These are phyloP conservation scores for Penicillium malachiteum DNA, from an alignment of 495 filamentous ascomycete genomes.

Conservation along the genomic window DNA sequence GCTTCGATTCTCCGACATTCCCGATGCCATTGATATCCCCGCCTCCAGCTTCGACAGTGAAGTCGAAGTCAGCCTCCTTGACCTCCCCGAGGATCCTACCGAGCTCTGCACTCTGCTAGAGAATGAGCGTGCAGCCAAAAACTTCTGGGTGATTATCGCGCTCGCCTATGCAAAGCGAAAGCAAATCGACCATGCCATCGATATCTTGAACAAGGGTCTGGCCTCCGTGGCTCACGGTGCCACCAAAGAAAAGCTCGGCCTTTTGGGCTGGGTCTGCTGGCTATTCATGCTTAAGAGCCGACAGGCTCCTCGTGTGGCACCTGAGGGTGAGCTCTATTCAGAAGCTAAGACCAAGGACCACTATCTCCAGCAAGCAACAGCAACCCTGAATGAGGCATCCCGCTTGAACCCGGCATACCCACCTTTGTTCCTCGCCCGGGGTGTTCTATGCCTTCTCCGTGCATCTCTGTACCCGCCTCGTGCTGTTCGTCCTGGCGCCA, in stretches of 20 bases:
- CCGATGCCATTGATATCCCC: conserved; percentile 84
- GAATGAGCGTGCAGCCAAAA: conserved; percentile 81
- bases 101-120: conserved; percentile 93
- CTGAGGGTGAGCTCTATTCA: conserved; percentile 58
- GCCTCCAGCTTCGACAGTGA: conserved; percentile 77
- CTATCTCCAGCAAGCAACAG: conserved; percentile 87
- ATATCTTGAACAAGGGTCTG: conserved; percentile 83
- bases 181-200: conserved; percentile 89
- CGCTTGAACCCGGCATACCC: conserved; percentile 90
- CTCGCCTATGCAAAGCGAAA: conserved; percentile 96
- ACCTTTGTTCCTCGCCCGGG: conserved; percentile 86
- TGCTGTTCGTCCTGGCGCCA: conserved; percentile 54
- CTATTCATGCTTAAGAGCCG: conserved; percentile 88
- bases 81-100: conserved; percentile 89
- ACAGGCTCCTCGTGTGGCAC: conserved; percentile 75
- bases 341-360: conserved; percentile 88
- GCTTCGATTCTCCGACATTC: conserved; percentile 83
- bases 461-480: conserved; percentile 78
- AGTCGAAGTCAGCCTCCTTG: conserved; percentile 90
- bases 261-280: conserved; percentile 86
- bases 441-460: conserved; percentile 82
- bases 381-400: conserved; percentile 86
- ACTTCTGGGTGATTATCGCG: conserved; percentile 93
- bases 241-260: conserved; percentile 79
- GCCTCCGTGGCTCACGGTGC: conserved; percentile 67